phyloP scores from a whole-genome alignment of 176 grass and related monocot species.

The Oryza meridionalis region DNA sequence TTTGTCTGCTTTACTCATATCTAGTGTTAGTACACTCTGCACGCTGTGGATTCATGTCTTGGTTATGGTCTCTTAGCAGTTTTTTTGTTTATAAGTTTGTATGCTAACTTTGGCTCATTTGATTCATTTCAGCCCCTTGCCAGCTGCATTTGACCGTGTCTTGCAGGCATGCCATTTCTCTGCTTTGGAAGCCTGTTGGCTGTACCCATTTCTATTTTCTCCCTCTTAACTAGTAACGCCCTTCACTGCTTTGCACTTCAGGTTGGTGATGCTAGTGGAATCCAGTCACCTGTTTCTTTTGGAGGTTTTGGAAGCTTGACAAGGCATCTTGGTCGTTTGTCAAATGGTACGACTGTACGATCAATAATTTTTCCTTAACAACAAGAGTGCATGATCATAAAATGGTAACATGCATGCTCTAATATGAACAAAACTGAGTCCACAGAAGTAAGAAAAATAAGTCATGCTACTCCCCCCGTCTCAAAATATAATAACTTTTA shows the following conservation, averaged over 20 bases:
- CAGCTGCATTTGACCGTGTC: slow-evolving; percentile 83
- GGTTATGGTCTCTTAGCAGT: background rate
- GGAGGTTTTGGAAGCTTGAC: slow-evolving; percentile 97
- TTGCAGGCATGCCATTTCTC: slow-evolving; percentile 66
- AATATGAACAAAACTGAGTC: background rate
- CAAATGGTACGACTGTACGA: slow-evolving; percentile 54
- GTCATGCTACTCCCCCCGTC: background rate
- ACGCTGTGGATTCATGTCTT: background rate
- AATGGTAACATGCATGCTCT: slow-evolving; percentile 2
- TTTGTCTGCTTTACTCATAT: background rate
- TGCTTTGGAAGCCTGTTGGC: background rate
- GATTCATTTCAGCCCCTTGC: slow-evolving; percentile 75
- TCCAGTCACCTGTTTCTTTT: slow-evolving; percentile 98
- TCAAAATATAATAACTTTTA: too few species aligned
- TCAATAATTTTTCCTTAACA: background rate
- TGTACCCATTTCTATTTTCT: background rate
- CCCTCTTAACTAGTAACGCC: background rate
- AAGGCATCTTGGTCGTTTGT: slow-evolving; percentile 79
- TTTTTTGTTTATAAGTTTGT: background rate
- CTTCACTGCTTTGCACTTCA: slow-evolving; percentile 33
- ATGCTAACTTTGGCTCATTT: slow-evolving; percentile 30
- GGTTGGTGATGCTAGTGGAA: slow-evolving; percentile 98
- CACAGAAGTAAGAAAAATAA: background rate
- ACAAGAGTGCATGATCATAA: slow-evolving; percentile 12
- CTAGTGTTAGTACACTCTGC: background rate